Evolutionary conservation across 2,329 filamentous ascomycete species (phyloP).

Genomic region (Colletotrichum orbiculare): DNA sequence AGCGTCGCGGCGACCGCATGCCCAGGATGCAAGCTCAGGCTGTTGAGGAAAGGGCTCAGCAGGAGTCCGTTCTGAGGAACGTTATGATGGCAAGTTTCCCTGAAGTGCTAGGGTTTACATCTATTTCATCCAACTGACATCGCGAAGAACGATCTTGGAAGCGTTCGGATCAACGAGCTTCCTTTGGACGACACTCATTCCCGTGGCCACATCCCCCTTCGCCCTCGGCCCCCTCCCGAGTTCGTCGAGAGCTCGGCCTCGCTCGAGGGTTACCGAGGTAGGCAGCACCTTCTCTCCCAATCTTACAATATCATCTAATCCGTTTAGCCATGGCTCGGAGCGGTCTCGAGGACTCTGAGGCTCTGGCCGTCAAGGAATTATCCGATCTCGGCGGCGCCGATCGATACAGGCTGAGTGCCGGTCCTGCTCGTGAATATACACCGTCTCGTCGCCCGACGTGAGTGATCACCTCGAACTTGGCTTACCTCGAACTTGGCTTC

Average conservation of each 20-base stretch:
- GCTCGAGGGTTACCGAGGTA: slow-evolving; percentile 15
- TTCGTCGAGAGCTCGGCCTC: slow-evolving; percentile 8
- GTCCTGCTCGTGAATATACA: not conserved
- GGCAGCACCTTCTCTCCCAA: not conserved
- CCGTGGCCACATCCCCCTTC: not conserved
- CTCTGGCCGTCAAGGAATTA: slow-evolving; percentile 40
- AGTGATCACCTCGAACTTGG: not conserved
- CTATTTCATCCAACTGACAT: not conserved
- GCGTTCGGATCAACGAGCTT: slow-evolving; percentile 40
- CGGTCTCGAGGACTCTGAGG: slow-evolving; percentile 46
- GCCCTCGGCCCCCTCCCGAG: slow-evolving; percentile 5
- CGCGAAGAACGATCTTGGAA: slow-evolving; percentile 45
- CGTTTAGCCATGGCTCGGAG: slow-evolving; percentile 39
- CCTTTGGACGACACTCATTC: slow-evolving; percentile 39
- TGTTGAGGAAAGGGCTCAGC: not conserved
- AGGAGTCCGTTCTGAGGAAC: not conserved
- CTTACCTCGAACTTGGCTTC: too few relatives aligned
- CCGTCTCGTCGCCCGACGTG: slow-evolving; percentile 5
- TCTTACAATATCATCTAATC: not conserved
- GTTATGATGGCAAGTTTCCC: slow-evolving; percentile 28
- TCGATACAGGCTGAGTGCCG: slow-evolving; percentile 1
- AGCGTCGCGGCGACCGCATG: slow-evolving; percentile 23
- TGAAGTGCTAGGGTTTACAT: not conserved
- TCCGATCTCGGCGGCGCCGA: slow-evolving; percentile 38
- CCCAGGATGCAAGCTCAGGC: slow-evolving; percentile 8